Conservation (phyloP, 257 asterid genomes). For the Ligustrum vulgare region DNA sequence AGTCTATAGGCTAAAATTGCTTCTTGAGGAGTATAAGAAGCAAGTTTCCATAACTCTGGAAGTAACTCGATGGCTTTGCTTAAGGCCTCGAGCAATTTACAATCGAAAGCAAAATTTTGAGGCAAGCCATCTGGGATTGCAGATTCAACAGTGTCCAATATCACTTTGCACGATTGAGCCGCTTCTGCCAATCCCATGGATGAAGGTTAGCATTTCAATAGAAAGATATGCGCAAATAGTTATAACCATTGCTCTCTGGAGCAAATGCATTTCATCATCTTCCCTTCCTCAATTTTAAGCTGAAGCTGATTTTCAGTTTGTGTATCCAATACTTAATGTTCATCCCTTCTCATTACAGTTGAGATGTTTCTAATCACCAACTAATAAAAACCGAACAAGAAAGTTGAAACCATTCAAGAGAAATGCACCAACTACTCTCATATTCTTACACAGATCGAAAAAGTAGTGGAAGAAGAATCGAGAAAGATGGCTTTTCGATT, state of each 20-base stretch:
- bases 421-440: neutral
- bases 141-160: slow-evolving; percentile 77
- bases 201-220: slow-evolving; percentile 2
- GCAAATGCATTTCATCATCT: slow-evolving; percentile 97
- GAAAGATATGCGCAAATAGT: too few relatives aligned
- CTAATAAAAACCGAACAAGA: slow-evolving; percentile 1
- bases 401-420: neutral
- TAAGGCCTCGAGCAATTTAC: slow-evolving; percentile 67
- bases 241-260: too few relatives aligned
- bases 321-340: slow-evolving; percentile 71
- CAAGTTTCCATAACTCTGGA: slow-evolving; percentile 76
- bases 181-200: slow-evolving; percentile 58
- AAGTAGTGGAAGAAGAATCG: neutral
- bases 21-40: slow-evolving; percentile 54
- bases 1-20: slow-evolving; percentile 66
- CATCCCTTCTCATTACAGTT: slow-evolving; percentile 68
- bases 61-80: slow-evolving; percentile 80
- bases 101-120: slow-evolving; percentile 53
- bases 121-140: slow-evolving; percentile 74
- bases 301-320: slow-evolving; percentile 48
- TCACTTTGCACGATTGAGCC: slow-evolving; percentile 76
- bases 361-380: slow-evolving; percentile 31
- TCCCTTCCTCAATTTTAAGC: slow-evolving; percentile 49
- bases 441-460: neutral
- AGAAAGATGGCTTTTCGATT: neutral